Evolutionary conservation across 768 basidiomycete species (phyloP).

Genomic region (Boletus vermiculosoides): DNA sequence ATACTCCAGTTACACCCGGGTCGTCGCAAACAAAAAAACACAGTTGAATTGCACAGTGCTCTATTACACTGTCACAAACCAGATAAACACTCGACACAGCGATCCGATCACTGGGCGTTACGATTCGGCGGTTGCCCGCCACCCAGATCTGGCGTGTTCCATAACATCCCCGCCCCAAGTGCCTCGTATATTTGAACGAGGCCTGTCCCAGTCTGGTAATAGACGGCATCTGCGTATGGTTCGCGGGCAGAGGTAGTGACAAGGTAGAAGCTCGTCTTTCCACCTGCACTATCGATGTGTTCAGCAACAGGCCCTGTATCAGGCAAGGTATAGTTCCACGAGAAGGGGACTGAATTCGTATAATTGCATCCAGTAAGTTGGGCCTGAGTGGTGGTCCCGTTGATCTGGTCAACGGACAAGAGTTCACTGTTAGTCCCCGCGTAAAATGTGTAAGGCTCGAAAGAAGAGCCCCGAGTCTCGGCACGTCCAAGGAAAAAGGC

Average conservation of each 20-base stretch:
- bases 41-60: not conserved
- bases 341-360: constrained; percentile 2
- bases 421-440: constrained; percentile 12
- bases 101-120: not conserved
- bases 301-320: not conserved
- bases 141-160: not conserved
- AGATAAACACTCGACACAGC: not conserved
- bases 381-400: constrained; percentile 1
- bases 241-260: not conserved
- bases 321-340: constrained; percentile 7
- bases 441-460: constrained; percentile 8
- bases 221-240: not conserved
- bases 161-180: not conserved
- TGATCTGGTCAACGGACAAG: constrained; percentile 1
- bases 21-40: not conserved
- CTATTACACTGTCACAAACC: not conserved
- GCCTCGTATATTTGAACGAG: constrained; percentile 8
- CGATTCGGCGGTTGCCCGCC: not conserved
- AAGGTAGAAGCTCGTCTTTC: constrained; percentile 3
- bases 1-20: not conserved
- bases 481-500: constrained; percentile 15
- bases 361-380: constrained; percentile 7
- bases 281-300: constrained; percentile 8
- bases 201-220: not conserved
- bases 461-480: constrained; percentile 2